Conservation (phyloP, 257 asterid genomes). For the Craterostigma plantagineum region DNA sequence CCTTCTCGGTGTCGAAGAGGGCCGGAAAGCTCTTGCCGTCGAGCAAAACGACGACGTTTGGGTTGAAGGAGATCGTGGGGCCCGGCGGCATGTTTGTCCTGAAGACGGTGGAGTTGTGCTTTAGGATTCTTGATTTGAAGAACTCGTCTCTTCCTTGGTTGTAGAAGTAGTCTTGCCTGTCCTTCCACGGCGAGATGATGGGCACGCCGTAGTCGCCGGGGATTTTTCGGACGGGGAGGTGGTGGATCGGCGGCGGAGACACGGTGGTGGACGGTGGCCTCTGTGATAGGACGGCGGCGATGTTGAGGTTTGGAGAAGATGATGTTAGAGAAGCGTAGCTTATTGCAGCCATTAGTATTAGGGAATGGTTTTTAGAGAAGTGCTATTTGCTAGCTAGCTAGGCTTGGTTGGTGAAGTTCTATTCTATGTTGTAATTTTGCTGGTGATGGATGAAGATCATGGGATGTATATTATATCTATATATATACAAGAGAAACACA, state of each 20-base stretch:
- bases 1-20: conserved; percentile 48
- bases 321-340: no score
- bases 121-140: conserved; percentile 49
- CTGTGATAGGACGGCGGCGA: no score
- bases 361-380: no score
- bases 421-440: no score
- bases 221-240: conserved; percentile 24
- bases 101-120: conserved; percentile 56
- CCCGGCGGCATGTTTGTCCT: conserved; percentile 83
- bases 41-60: conserved; percentile 54
- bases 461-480: no score
- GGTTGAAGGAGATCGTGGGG: conserved; percentile 38
- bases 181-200: conserved; percentile 45
- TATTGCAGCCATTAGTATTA: no score
- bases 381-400: no score
- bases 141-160: conserved; percentile 58
- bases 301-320: no score
- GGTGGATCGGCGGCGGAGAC: neutral
- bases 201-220: conserved; percentile 72
- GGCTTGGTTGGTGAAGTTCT: no score
- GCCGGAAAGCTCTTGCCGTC: conserved; percentile 75
- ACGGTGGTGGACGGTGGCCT: conserved; percentile 20
- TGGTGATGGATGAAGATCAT: no score
- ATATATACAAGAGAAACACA: no score
- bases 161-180: conserved; percentile 58